These are phyloP conservation scores for Boletus coccyginus DNA, from an alignment of 768 basidiomycete genomes.

Conservation along the genomic window DNA sequence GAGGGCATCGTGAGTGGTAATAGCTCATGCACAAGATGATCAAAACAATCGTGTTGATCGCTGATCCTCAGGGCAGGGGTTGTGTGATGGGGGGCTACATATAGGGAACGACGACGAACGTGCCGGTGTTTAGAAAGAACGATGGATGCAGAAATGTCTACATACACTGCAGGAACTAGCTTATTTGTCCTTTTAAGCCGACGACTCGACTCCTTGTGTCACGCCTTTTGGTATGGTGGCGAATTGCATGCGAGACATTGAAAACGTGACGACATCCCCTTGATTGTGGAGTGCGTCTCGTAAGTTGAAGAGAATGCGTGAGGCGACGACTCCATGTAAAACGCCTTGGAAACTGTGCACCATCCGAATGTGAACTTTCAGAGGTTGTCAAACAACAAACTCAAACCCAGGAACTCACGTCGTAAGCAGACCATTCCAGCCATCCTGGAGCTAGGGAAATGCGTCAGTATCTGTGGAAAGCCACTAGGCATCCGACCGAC, in stretches of 20 bases:
- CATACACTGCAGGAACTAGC: no score
- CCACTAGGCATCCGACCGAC: neutral
- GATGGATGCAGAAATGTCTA: no score
- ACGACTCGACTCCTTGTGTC: neutral
- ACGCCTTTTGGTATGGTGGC: neutral
- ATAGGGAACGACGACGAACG: neutral
- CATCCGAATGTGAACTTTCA: neutral
- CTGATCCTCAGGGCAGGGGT: neutral
- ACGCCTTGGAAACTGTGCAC: conserved; percentile 5
- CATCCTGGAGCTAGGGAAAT: neutral
- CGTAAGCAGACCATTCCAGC: no score
- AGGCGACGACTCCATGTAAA: neutral
- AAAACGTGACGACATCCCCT: neutral
- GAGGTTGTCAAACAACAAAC: neutral
- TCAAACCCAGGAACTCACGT: no score
- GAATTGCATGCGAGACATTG: conserved; percentile 2
- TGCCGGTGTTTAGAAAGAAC: neutral
- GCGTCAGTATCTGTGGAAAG: neutral
- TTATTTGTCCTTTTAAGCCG: neutral
- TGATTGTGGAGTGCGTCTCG: neutral
- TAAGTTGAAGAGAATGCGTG: conserved; percentile 7
- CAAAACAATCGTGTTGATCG: neutral
- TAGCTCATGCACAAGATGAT: neutral
- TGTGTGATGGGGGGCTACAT: neutral
- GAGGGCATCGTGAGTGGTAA: neutral